Evolutionary conservation across 345 rosid species (phyloP).

Genomic region (Aethionema arabicum): DNA sequence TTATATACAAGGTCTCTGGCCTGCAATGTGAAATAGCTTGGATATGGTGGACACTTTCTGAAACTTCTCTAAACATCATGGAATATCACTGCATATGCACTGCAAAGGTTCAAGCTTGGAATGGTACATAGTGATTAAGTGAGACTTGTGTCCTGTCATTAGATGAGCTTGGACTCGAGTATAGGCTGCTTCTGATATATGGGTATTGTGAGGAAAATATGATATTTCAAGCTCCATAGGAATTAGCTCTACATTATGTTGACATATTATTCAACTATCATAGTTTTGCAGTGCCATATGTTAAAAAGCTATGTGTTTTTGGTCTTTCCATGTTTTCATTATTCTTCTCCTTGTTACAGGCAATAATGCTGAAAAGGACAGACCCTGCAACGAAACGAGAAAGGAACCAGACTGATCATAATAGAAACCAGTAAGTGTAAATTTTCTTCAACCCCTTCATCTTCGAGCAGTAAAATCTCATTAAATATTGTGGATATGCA

Average conservation of each 20-base stretch:
- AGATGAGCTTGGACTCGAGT: slow-evolving; percentile 15
- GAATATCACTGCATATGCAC: background rate
- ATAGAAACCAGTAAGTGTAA: slow-evolving; percentile 21
- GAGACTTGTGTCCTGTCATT: slow-evolving; percentile 4
- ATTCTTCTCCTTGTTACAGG: slow-evolving; percentile 28
- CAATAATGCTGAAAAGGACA: slow-evolving; percentile 18
- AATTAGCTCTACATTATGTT: slow-evolving; percentile 6
- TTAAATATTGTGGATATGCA: background rate
- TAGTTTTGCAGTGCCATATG: background rate
- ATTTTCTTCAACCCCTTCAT: too few species aligned
- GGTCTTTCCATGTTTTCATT: slow-evolving; percentile 28
- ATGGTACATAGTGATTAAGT: background rate
- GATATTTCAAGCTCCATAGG: background rate
- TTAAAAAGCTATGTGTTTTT: slow-evolving; percentile 10
- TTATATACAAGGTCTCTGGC: background rate
- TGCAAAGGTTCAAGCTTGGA: slow-evolving; percentile 19
- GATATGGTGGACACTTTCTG: too few species aligned
- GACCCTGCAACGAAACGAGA: slow-evolving; percentile 7
- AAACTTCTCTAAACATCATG: too few species aligned
- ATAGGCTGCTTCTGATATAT: background rate
- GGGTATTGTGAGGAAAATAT: background rate
- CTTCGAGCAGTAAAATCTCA: too few species aligned
- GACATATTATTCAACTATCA: background rate
- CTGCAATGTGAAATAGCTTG: too few species aligned
- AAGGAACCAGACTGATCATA: slow-evolving; percentile 7